Conservation (phyloP, 805 yeast species). For the Wickerhamiella cacticola region DNA sequence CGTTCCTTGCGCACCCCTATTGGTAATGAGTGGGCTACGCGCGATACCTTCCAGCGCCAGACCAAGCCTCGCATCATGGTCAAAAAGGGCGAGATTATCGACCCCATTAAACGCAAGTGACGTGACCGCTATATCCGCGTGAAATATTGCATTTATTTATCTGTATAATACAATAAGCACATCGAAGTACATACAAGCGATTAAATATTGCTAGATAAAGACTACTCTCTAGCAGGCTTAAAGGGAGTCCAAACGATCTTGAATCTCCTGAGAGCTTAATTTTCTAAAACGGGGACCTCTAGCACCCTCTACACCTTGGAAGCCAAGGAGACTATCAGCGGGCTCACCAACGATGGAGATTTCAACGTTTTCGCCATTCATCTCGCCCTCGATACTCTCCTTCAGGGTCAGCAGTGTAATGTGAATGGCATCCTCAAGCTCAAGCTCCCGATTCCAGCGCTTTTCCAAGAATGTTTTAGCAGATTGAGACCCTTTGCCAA, state of each 20-base stretch:
- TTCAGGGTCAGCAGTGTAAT: conserved; percentile 87
- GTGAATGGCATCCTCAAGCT: conserved; percentile 95
- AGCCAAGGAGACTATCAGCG: conserved; percentile 70
- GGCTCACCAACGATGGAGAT: conserved; percentile 78
- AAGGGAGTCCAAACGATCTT: conserved; percentile 88
- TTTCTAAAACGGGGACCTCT: conserved; percentile 83
- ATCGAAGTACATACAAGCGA: too few relatives aligned
- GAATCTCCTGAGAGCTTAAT: conserved; percentile 79
- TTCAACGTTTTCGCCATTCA: conserved; percentile 93
- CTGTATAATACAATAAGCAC: not conserved
- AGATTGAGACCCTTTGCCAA: conserved; percentile 90
- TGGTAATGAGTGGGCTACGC: conserved; percentile 92
- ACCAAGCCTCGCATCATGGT: conserved; percentile 82
- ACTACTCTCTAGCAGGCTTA: conserved; percentile 26
- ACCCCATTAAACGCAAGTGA: conserved; percentile 53
- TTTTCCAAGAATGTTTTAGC: conserved; percentile 96
- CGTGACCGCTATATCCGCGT: too few relatives aligned
- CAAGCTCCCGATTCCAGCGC: conserved; percentile 96
- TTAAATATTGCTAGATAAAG: not conserved
- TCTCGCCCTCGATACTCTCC: conserved; percentile 95
- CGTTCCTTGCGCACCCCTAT: conserved; percentile 88
- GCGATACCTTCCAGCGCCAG: conserved; percentile 71
- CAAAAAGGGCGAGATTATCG: conserved; percentile 80
- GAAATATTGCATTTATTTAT: not conserved
- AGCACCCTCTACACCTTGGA: conserved; percentile 64